Evolutionary conservation across 176 grass and related monocot genomes (phyloP), one percentile per base, ranked within the genome.

Genomic region (Oryza glaberrima): DNA sequence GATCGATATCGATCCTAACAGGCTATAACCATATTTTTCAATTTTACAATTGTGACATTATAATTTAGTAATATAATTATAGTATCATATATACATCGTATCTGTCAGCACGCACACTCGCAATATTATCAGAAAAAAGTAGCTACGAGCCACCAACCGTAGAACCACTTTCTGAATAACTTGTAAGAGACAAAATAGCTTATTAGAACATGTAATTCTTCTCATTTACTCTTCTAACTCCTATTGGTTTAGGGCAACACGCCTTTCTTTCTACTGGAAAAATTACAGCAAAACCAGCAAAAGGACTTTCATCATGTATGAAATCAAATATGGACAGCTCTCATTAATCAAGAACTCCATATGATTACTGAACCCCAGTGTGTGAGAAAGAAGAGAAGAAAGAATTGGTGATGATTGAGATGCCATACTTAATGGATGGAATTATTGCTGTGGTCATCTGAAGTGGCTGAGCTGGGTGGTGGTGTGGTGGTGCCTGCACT

Each of bases 401-500:
- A 43, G 68, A 80, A 58, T 65, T 9, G 22, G 4, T 72, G 36
- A 38, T 22, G n/a, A 23, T 63, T 70, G 1, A 79, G 67, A 15
- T 77, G 30, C 11, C 10, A 60, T 68, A 17, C 58, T 64, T 23
- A 14, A 14, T 30, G 70, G 32, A 60, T 71, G 48, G 58, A 58
- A n/a, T 63, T 22, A 75, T 61, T 46, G 17, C 38, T 77, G 71
- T 36, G 35, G 0, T 91, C 89, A 92, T 84, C 67, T 78, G 83
- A 86, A 88, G 89, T 94, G 73, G 19, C 86, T 86, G 69, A 77
- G 72, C 41, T 81, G 80, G 40, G 66, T 76, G 70, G 66, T 76
- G 70, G 78, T 83, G 61, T 90, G 85, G 5, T 78, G 87, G 19
- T 94, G 89, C 20, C 82, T 82, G 76, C 82, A 85, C 38, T 90